Conservation (phyloP, 208 protist species). For the Trypanosoma cruzi region DNA sequence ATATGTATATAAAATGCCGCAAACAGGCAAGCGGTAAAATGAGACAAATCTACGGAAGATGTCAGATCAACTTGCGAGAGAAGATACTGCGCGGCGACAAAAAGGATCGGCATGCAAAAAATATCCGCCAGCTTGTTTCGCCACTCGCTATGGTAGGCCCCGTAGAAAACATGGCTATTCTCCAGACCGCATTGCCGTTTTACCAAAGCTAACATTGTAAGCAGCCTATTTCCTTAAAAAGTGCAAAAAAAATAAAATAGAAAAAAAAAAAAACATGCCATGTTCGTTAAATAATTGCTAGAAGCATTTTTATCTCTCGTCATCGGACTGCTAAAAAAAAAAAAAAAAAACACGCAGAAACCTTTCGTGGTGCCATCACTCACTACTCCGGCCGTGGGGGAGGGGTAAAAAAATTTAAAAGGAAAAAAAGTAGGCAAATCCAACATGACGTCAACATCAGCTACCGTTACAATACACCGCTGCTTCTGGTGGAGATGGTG, state of each 20-base stretch:
- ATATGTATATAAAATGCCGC: conserved; percentile 59
- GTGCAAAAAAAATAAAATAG: conserved; percentile 1
- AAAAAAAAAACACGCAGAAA: too few relatives aligned
- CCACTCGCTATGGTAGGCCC: conserved; percentile 62
- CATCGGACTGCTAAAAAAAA: too few relatives aligned
- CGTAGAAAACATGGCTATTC: conserved; percentile 77
- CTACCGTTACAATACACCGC: neutral
- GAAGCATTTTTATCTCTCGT: too few relatives aligned
- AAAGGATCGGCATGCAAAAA: conserved; percentile 73
- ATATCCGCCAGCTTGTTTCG: conserved; percentile 80
- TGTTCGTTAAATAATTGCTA: too few relatives aligned
- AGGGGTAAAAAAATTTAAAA: neutral
- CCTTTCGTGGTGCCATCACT: too few relatives aligned
- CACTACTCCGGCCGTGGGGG: too few relatives aligned
- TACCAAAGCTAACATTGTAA: conserved; percentile 33
- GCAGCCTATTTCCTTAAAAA: neutral
- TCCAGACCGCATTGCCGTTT: conserved; percentile 61
- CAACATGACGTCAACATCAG: neutral
- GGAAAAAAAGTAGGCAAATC: neutral
- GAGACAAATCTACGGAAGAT: conserved; percentile 41
- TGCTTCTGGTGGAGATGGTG: neutral
- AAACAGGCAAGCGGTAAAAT: conserved; percentile 49
- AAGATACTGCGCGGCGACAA: conserved; percentile 61
- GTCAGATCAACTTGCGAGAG: conserved; percentile 38
- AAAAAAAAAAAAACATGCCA: conserved; percentile 3